Percentiles rank a stretch among this genome's conserved stretches.
These are phyloP conservation scores for Globisporangium middletonii DNA, from an alignment of 352 stramenopile species.

Conservation along the genomic window DNA sequence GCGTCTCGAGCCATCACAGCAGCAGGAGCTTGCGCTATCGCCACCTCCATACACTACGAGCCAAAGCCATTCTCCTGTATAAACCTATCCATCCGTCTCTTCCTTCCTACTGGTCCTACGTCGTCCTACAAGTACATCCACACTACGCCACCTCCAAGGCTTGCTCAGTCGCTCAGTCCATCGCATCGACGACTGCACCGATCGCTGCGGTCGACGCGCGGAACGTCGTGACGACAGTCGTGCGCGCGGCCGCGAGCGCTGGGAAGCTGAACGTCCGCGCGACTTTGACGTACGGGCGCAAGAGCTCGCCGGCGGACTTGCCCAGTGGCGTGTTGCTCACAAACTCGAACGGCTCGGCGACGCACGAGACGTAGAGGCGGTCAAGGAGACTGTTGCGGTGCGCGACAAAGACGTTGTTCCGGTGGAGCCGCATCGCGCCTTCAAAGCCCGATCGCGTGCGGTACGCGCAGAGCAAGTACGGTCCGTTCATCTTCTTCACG, in stretches of 20 bases:
- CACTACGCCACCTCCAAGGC: background rate
- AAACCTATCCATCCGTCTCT: too few relatives aligned
- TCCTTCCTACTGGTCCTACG: too few relatives aligned
- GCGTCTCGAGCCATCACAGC: too few relatives aligned
- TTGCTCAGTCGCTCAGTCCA: slow-evolving; percentile 28
- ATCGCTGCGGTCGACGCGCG: slow-evolving; percentile 58
- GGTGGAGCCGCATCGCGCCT: slow-evolving; percentile 52
- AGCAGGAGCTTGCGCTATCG: too few relatives aligned
- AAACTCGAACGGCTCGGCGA: slow-evolving; percentile 72
- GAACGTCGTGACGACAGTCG: slow-evolving; percentile 70
- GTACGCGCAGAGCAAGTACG: slow-evolving; percentile 71
- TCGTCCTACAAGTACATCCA: background rate
- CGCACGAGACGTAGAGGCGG: slow-evolving; percentile 57
- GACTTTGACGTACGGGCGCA: slow-evolving; percentile 64
- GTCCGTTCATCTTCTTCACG: slow-evolving; percentile 80
- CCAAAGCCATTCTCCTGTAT: too few relatives aligned
- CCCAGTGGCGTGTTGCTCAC: slow-evolving; percentile 58
- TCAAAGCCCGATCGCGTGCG: slow-evolving; percentile 61
- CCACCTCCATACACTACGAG: too few relatives aligned
- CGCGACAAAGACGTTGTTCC: slow-evolving; percentile 74
- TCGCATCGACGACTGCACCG: slow-evolving; percentile 56
- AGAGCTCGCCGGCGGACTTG: slow-evolving; percentile 38
- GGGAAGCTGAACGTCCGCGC: slow-evolving; percentile 64
- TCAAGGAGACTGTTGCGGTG: slow-evolving; percentile 68
- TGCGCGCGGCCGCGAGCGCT: slow-evolving; percentile 52